Evolutionary conservation across 331 rosid species (phyloP), one percentile per base, ranked within the genome.

Genomic region (Rhamnella rubrinervis): DNA sequence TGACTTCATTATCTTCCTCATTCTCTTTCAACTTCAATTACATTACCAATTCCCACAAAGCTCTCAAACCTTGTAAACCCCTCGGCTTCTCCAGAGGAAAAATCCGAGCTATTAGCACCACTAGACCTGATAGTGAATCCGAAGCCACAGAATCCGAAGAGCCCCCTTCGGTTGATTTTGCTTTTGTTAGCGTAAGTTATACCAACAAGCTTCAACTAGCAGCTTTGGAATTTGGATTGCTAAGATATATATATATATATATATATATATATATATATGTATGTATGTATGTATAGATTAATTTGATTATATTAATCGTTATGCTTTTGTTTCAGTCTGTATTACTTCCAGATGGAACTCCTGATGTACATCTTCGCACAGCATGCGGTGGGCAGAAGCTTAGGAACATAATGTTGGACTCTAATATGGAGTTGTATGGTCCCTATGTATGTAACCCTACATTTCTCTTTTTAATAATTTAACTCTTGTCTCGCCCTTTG

Each of bases 321-420:
- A 4, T 66, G 10, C 38, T 26, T 66, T 21, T 8, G 21, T 41
- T 19, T 65, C 71, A 93, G 98, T 83, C 98, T 55, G 96, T 88
- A 38, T 75, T 93, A 77, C 92, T 91, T 14, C 98, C 97, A 44
- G 97, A 93, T 84, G 91, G 92, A 69, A 91, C 89, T 19, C 93
- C 95, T 21, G 96, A 93, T 72, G 79, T 91, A 15, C 97, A 91
- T 55, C 83, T 74, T 66, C 92, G 97, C 53, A 64, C 76, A 60
- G 88, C 95, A n/a, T 50, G 79, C 74, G 97, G 98, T 7, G 98
- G 98, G 0, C 91, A 89, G 84, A 91, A 81, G 66, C 97, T 93
- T 44, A 89, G 97, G 78, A 31, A 71, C 37, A 77, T 91, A 64
- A 95, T 91, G 99, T 10, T 95, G 77, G 91, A 95, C 62, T 67